Conservation (phyloP, 1,284 basidiomycete genomes). For the Mycosarcoma mackinlayi region DNA sequence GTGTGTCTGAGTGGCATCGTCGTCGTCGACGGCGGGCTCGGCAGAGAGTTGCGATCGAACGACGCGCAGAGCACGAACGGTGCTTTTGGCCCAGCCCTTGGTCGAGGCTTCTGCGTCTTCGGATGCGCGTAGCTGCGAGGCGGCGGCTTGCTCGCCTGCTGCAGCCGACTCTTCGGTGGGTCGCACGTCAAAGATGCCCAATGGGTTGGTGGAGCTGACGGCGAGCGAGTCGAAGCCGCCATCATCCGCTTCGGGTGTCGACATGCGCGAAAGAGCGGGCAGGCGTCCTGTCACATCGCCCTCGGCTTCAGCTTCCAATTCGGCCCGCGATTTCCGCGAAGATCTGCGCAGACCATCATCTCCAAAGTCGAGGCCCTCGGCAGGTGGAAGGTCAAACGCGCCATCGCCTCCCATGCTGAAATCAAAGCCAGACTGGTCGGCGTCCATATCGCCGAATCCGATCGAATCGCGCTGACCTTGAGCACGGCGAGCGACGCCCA, state of each 20-base stretch:
- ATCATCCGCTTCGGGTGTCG: conserved; percentile 74
- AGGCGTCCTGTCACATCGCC: conserved; percentile 42
- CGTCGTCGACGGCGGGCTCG: neutral
- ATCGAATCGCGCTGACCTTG: conserved; percentile 35
- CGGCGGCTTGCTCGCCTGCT: conserved; percentile 63
- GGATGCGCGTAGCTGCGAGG: conserved; percentile 68
- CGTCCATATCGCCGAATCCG: conserved; percentile 44
- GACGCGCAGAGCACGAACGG: conserved; percentile 86
- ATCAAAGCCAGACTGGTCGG: conserved; percentile 25
- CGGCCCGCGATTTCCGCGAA: conserved; percentile 33
- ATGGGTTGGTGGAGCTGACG: conserved; percentile 79
- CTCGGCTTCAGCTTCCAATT: conserved; percentile 29
- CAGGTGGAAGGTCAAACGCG: conserved; percentile 32
- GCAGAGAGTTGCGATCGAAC: conserved; percentile 79
- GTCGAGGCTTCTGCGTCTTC: conserved; percentile 71
- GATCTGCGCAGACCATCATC: conserved; percentile 47
- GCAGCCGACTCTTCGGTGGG: conserved; percentile 62
- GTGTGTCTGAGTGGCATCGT: conserved; percentile 32
- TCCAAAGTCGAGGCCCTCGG: conserved; percentile 39
- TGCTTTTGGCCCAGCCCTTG: conserved; percentile 84
- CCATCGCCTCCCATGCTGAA: conserved; percentile 32
- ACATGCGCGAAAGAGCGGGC: conserved; percentile 54
- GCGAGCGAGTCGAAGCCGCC: conserved; percentile 73
- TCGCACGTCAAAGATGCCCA: conserved; percentile 83
- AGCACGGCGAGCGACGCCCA: conserved; percentile 43